Base-by-base conservation (phyloP, 352 stramenopile species). In the Phytophthora cactorum region DNA sequence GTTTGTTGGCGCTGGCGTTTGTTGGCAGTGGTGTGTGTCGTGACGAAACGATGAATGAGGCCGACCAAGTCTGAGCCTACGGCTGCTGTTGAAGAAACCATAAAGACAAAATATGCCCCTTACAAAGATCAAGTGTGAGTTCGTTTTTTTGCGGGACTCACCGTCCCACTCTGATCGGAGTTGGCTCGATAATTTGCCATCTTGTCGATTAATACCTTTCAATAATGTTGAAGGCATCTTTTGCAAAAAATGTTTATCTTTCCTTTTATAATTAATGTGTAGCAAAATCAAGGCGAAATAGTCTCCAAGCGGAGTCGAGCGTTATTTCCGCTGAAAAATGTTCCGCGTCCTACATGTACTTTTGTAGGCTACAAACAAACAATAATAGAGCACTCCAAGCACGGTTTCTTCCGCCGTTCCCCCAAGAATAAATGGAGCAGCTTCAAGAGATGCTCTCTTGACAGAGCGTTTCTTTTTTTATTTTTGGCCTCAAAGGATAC, bases 41-140 rank as follows among this genome's bases (percentile, higher is more conserved):
- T 38, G 34, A 58, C 49, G 31, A 60, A 66, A 46, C 22, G 49
- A 60, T 52, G 27, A 54, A 47, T 66, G 49, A 60, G 52, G 43
- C 46, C 15, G n/a, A 10, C 34, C 46, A 25, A 34, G 39, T 8
- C 12, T 25, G 15, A 34, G 39, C 4, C 39, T 28, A 7, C 49
- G 45, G 31, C 55, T 61, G 63, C 57, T 70, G 39, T 56, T 66
- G 49, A 60, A 70, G 56, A 70, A 70, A 8, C 3, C 7, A 10
- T 5, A 8, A 39, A 39, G 34, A 39, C 3, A n/a, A 32, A 22
- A 0, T 1, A 17, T 22, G 17, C 12, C 10, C 25, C 5, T 57
- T 68, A 68, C 61, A 68, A 63, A 68, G 11, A 1, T 12, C 52
- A 63, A 68, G 52, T 63, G 44, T 22, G 25, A 10, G 32, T 63